Evolutionary conservation across 129 eudicot species (phyloP).

Genomic region (Scalesia atractyloides): DNA sequence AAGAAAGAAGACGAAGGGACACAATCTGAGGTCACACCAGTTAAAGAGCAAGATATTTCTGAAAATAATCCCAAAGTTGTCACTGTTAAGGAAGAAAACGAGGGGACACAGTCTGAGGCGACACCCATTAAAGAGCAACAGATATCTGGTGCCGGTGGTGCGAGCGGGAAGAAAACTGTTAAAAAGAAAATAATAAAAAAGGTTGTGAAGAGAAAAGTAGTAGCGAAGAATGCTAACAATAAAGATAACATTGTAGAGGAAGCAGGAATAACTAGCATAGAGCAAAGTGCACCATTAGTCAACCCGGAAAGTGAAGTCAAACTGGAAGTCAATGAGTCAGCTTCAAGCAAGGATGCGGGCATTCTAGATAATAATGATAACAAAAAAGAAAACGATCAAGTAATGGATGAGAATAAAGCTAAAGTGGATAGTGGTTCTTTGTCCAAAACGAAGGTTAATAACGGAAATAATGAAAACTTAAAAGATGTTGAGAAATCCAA

Average conservation of each 20-base stretch:
- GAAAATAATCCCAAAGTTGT: constrained; percentile 41
- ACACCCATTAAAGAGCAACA: constrained; percentile 47
- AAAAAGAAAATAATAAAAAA: constrained; percentile 76
- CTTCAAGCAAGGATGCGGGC: constrained; percentile 35
- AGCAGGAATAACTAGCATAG: constrained; percentile 29
- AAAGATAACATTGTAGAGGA: constrained; percentile 32
- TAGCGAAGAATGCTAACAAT: constrained; percentile 40
- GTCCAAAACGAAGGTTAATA: constrained; percentile 37
- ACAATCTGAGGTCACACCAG: constrained; percentile 26
- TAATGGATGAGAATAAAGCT: constrained; percentile 43
- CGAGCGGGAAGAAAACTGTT: constrained; percentile 43
- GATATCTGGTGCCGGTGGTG: constrained; percentile 21
- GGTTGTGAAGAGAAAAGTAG: constrained; percentile 63
- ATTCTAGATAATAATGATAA: constrained; percentile 36
- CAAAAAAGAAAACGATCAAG: constrained; percentile 23
- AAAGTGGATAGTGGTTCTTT: constrained; percentile 42
- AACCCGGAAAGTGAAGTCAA: constrained; percentile 37
- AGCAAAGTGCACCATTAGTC: constrained; percentile 30
- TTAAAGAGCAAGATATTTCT: constrained; percentile 47
- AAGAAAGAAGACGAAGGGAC: constrained; percentile 25
- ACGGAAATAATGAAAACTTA: constrained; percentile 41
- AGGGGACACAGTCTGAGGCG: constrained; percentile 15
- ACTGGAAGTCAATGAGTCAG: constrained; percentile 32
- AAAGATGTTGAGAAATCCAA: constrained; percentile 47
- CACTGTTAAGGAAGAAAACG: constrained; percentile 42